Conservation (phyloP, 176 grass and related monocot genomes). For the Otatea glauca region DNA sequence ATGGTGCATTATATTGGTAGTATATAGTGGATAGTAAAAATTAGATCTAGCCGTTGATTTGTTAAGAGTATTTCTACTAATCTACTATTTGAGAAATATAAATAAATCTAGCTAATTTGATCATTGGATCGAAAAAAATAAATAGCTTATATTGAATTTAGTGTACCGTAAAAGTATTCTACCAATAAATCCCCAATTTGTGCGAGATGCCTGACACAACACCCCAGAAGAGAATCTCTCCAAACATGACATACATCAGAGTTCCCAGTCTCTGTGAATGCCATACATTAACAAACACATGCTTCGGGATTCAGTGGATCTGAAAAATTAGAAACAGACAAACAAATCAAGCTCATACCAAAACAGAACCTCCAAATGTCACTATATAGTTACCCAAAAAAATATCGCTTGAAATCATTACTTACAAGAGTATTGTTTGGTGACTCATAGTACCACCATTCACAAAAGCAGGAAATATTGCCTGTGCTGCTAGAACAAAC, state of each 20-base stretch:
- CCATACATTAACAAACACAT: constrained; percentile 80
- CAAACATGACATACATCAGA: constrained; percentile 73
- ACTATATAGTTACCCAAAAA: not conserved
- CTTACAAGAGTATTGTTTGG: constrained; percentile 59
- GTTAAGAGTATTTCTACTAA: too few species aligned
- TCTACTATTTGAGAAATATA: too few species aligned
- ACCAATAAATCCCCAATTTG: constrained; percentile 65
- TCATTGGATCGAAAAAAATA: too few species aligned
- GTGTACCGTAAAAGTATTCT: too few species aligned
- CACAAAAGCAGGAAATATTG: constrained; percentile 64
- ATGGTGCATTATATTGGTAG: too few species aligned
- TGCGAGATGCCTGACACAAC: constrained; percentile 62
- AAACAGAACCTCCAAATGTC: not conserved
- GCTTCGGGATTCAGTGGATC: constrained; percentile 68
- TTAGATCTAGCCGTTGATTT: too few species aligned
- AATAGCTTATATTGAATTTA: too few species aligned
- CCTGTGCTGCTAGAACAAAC: constrained; percentile 78
- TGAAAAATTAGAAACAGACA: constrained; percentile 15
- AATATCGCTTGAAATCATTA: not conserved
- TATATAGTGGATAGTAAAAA: too few species aligned
- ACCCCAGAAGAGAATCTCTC: constrained; percentile 76
- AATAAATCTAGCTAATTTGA: too few species aligned
- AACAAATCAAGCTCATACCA: constrained; percentile 1
- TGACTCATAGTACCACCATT: constrained; percentile 78
- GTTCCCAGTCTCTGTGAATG: constrained; percentile 60